Conservation (phyloP, 2,329 filamentous ascomycete genomes). For the Botryosphaeria dothidea region DNA sequence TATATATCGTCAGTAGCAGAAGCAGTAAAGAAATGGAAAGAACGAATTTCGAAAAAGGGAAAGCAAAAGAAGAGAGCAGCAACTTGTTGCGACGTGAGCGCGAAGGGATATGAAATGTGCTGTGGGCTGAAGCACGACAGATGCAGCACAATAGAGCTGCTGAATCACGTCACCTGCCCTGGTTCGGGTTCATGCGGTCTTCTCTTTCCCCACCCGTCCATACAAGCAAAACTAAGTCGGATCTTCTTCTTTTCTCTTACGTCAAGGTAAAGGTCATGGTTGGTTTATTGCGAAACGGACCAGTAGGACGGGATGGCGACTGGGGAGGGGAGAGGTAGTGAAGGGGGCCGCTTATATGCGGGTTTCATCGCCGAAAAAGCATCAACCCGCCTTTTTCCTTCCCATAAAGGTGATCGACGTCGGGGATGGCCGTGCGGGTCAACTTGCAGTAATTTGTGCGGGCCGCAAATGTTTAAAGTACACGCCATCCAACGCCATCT, state of each 20-base stretch:
- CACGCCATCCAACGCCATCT: not conserved
- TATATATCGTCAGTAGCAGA: not conserved
- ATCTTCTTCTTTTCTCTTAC: not conserved
- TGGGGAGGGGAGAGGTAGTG: not conserved
- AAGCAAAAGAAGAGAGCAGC: not conserved
- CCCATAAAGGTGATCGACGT: too few relatives aligned
- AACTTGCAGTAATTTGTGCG: too few relatives aligned
- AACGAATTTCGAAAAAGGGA: not conserved
- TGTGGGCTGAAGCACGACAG: not conserved
- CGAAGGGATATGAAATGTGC: not conserved
- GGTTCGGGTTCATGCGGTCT: too few relatives aligned
- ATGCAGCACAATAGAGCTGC: not conserved
- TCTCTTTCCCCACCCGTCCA: not conserved
- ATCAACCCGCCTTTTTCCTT: too few relatives aligned
- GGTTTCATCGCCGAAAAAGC: not conserved
- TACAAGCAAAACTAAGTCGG: not conserved
- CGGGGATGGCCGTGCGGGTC: too few relatives aligned
- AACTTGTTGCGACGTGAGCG: not conserved
- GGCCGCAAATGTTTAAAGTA: too few relatives aligned
- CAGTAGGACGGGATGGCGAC: too few relatives aligned
- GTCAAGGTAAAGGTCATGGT: not conserved
- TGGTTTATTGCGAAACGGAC: not conserved
- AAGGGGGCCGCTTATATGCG: not conserved
- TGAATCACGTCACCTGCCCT: constrained; percentile 11
- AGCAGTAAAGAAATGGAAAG: not conserved